These are phyloP conservation scores for Suillus alpinus DNA, from an alignment of 768 basidiomycete species.

Conservation along the genomic window DNA sequence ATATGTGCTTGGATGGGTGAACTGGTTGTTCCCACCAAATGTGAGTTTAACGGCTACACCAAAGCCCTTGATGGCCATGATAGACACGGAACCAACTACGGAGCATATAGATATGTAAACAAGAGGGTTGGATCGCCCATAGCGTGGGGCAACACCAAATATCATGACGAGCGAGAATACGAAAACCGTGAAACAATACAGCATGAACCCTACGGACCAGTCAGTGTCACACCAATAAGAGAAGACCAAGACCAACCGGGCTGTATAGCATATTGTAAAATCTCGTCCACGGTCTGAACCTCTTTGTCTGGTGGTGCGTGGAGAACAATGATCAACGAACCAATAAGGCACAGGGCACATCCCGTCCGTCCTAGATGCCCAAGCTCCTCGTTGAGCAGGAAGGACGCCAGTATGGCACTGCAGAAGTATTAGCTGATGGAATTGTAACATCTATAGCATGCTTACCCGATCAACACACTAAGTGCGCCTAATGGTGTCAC, in stretches of 20 bases:
- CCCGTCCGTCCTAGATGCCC: conserved; percentile 90
- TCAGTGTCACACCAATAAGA: conserved; percentile 8
- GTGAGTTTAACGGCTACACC: conserved; percentile 97
- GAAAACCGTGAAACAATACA: conserved; percentile 85
- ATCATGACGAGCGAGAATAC: conserved; percentile 86
- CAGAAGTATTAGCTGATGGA: conserved; percentile 11
- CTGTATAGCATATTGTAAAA: conserved; percentile 88
- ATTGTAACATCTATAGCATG: conserved; percentile 6
- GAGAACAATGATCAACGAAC: conserved; percentile 91
- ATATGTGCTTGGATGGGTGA: conserved; percentile 94
- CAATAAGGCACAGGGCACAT: conserved; percentile 79
- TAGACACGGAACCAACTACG: conserved; percentile 90
- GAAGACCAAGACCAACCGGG: conserved; percentile 57
- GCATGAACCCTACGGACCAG: conserved; percentile 68
- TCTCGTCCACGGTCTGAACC: conserved; percentile 90
- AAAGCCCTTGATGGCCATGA: conserved; percentile 99
- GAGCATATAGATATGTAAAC: conserved; percentile 98
- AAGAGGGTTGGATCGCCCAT: conserved; percentile 85
- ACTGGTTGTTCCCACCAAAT: conserved; percentile 90
- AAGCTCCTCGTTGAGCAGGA: conserved; percentile 89
- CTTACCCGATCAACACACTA: conserved; percentile 93
- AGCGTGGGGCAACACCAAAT: conserved; percentile 75
- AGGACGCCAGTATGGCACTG: conserved; percentile 92
- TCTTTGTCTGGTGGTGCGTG: conserved; percentile 97
- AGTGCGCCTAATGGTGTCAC: conserved; percentile 98